Percentiles rank a stretch among this genome's conserved stretches.
phyloP scores from a whole-genome alignment of 2,329 filamentous ascomycete species.

The Acrocalymma vagum region DNA sequence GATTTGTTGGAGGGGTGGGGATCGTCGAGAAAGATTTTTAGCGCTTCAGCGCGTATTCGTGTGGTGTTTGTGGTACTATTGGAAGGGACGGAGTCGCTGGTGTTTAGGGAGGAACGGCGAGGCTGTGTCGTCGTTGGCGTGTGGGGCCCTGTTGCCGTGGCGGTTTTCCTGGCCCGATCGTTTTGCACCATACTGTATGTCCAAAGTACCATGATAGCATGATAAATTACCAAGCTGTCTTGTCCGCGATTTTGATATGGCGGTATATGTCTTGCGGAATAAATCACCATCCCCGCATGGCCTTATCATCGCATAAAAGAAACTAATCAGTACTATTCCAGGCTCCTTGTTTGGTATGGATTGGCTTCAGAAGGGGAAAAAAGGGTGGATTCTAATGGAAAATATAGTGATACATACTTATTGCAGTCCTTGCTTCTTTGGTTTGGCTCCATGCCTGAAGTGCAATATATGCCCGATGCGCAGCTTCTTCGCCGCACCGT shows the following conservation, averaged over 20 bases:
- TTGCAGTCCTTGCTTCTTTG: slow-evolving; percentile 25
- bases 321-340: too few relatives aligned
- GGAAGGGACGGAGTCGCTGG: too few relatives aligned
- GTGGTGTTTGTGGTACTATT: too few relatives aligned
- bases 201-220: slow-evolving; percentile 33
- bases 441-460: slow-evolving; percentile 62
- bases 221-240: slow-evolving; percentile 28
- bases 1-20: slow-evolving; percentile 9
- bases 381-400: too few relatives aligned
- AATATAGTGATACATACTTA: too few relatives aligned
- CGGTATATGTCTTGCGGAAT: slow-evolving; percentile 19
- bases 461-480: slow-evolving; percentile 64
- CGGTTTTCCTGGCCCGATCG: slow-evolving; percentile 23
- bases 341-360: too few relatives aligned
- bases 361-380: too few relatives aligned
- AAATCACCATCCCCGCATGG: slow-evolving; percentile 27
- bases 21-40: slow-evolving; percentile 18
- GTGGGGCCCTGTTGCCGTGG: too few relatives aligned
- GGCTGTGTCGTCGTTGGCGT: too few relatives aligned
- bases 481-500: slow-evolving; percentile 71
- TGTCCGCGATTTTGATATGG: slow-evolving; percentile 27
- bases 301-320: too few relatives aligned
- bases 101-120: too few relatives aligned
- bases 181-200: slow-evolving; percentile 31
- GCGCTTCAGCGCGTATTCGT: slow-evolving; percentile 3